Base-by-base conservation (phyloP, 768 basidiomycete species). In the Tricholoma bakamatsutake region DNA sequence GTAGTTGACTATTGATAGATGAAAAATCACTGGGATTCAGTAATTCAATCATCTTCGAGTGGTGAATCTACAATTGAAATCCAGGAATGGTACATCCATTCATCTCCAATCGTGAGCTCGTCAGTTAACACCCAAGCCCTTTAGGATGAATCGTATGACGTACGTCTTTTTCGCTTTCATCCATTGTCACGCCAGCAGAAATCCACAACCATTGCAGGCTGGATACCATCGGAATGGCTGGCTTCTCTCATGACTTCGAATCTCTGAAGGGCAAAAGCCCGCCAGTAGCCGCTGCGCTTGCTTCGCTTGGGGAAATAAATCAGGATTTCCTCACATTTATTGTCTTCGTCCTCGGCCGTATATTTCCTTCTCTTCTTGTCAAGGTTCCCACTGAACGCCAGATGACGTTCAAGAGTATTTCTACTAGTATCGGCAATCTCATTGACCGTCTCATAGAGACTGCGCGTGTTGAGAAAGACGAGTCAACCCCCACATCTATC, bases 191-290 rank as follows among this genome's bases (percentile, higher is more conserved):
- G 21, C 21, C 21, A 24, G 3, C 21, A 24, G 21, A 24, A 24
- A 24, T 24, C 21, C 21, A 24, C 21, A 3, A 3, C 31, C 31
- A 31, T 31, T 8, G 8, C 47, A 82, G 81, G 6, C 68, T 85
- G 4, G 84, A 85, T 59, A 75, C 71, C 1, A 72, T 85, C 51
- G 82, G 83, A 9, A 78, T 83, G 33, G 81, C 80, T 8, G 81
- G 82, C 0, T 85, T 84, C 55, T 77, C 78, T 3, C 77, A 84
- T 59, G 71, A 82, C 61, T 85, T 85, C 57, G 75, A 75, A 12
- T 66, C 78, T 1, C 70, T 84, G 4, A 73, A 79, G 13, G 82
- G 82, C 4, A 73, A 77, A 52, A 64, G 62, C 21, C 70, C 78
- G 3, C 59, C 69, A 2, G 71, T 82, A 15, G 67, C 72, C 2